Evolutionary conservation across 139 green algal genomes (phyloP).

Genomic region (Diplosphaera chodatii): DNA sequence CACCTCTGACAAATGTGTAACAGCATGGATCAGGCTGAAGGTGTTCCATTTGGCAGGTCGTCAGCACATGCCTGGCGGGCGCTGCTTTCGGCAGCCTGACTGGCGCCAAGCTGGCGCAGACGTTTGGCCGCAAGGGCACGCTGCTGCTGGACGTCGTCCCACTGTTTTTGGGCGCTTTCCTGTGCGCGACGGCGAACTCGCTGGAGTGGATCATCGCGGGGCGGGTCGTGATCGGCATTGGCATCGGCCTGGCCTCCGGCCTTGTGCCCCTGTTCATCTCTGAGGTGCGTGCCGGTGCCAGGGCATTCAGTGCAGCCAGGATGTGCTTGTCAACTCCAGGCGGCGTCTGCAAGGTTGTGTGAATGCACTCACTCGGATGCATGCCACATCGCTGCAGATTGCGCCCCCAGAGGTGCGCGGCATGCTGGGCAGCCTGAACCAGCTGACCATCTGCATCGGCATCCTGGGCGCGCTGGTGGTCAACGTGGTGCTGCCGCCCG

Average conservation of each 20-base stretch:
- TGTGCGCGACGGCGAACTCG: slow-evolving; percentile 52
- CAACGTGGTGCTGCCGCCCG: slow-evolving; percentile 67
- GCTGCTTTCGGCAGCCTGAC: slow-evolving; percentile 64
- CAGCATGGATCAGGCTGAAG: too few species aligned
- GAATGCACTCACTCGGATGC: neutral
- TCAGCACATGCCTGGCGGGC: slow-evolving; percentile 72
- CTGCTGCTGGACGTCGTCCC: slow-evolving; percentile 65
- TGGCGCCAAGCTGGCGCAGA: slow-evolving; percentile 66
- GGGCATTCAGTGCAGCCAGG: too few species aligned
- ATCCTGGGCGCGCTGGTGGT: slow-evolving; percentile 88
- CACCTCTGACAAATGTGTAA: too few species aligned
- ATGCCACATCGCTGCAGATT: neutral
- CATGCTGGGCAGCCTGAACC: slow-evolving; percentile 85
- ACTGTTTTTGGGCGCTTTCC: slow-evolving; percentile 64
- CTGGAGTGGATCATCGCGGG: slow-evolving; percentile 66
- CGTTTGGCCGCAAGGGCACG: slow-evolving; percentile 51
- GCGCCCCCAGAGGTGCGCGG: slow-evolving; percentile 77
- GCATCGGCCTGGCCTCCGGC: slow-evolving; percentile 84
- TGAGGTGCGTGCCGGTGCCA: slow-evolving; percentile 44
- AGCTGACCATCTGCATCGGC: slow-evolving; percentile 92
- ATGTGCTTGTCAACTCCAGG: too few species aligned
- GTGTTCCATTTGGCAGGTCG: slow-evolving; percentile 47
- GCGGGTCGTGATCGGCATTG: slow-evolving; percentile 73
- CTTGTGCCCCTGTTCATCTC: slow-evolving; percentile 94
- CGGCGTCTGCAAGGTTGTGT: too few species aligned